Base-by-base conservation (phyloP, 2,329 filamentous ascomycete genomes). In the Sclerotinia borealis region DNA sequence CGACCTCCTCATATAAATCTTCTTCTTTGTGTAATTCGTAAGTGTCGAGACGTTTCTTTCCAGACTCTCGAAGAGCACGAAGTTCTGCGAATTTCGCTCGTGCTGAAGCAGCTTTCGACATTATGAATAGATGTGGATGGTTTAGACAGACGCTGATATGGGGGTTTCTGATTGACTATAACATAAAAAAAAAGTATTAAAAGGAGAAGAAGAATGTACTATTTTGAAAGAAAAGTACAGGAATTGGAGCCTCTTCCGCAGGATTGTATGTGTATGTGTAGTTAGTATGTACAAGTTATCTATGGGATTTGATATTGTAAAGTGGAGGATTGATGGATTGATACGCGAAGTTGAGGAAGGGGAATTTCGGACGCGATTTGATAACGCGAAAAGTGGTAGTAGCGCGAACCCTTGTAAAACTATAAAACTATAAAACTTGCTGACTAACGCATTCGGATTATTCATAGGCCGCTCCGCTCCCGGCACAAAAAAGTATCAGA, bases 1-100 rank as follows among this genome's bases (percentile, higher is more conserved):
- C 93, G 54, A 99, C 92, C 72, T 96, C 93, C 67, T 98, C 95
- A 79, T 98, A 99, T 50, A 99, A 81, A 70, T 91, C 86, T 68
- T 88, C 85, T 71, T 91, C 89, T 67, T 98, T 88, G 71, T 92
- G 85, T 66, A 97, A 85, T 77, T 96, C 81, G 79, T 98, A 99
- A 65, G 84, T 86, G 71, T 92, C 89, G 68, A 96, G 87, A 69
- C 89, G 88, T 78, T 95, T 97, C 81, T 96, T 96, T 77, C 95
- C 95, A 61, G 92, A 86, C 72, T 91, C 86, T 73, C 92, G 89
- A 69, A 96, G 85, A 74, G 91, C 92, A 72, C 85, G 85, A 68
- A 98, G 85, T 81, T 96, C 90, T 59, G 90, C 92, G 72, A 88
- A 81, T 78, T 80, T 85, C 68, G 79, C 63, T 63, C 72, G 68